Evolutionary conservation across 192 early-diverging fungal species (phyloP), one percentile per base, ranked within the genome.

Genomic region (Powellomyces hirtus): DNA sequence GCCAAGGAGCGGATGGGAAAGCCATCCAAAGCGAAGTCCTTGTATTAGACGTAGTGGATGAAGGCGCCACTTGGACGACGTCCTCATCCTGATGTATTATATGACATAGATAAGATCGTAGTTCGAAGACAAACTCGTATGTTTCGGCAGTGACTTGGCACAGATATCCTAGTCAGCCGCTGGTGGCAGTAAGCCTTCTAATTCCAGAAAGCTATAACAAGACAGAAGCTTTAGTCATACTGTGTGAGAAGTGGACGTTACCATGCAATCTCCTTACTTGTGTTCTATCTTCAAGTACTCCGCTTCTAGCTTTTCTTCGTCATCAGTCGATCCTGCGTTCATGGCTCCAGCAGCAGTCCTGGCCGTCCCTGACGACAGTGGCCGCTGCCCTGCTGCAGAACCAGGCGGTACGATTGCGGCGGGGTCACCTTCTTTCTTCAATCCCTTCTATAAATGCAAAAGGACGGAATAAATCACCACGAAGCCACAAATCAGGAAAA

Each of bases 1-100:
- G 75, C 38, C 71, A 72, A 27, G 87, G 84, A n/a, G 77, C 78
- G 16, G 84, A 82, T 56, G 80, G 78, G 11, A 34, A 60, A 0
- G 55, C 64, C 4, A 75, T 87, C 33, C 77, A 86, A 0, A 66
- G 71, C 40, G 55, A 59, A 18, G 34, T 38, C 0, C 22, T 33
- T 40, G 44, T 72, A 1, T 33, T 72, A 71, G 87, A 90, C 42
- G 75, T 90, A n/a, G 80, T 81, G 20, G 62, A 80, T 7, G 79
- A 79, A 29, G 89, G 89, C 31, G 81, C 84, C 26, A 79, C 62
- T 4, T 78, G 75, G 61, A 37, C 53, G 53, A 56, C 53, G 5
- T 56, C 53, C 4, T 49, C n/a, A 42, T 42, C 10, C 18, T 42
- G 40, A 42, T 13, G 8, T 42, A 8, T 42, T 49, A 49, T 24